Conservation (phyloP, 768 basidiomycete genomes). For the Panaeolus papilionaceus region DNA sequence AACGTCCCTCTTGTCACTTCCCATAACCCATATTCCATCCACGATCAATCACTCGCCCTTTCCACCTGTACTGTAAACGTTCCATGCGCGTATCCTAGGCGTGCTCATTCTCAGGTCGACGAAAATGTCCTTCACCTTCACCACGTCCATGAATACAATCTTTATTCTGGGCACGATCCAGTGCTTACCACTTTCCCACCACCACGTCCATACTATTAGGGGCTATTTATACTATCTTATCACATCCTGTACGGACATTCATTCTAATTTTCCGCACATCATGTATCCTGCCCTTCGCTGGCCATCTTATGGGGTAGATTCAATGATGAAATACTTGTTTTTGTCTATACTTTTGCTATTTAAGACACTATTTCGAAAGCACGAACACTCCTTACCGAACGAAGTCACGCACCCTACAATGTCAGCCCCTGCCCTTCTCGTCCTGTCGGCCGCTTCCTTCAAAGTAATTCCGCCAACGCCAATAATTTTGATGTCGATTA, state of each 20-base stretch:
- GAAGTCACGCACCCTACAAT: constrained; percentile 68
- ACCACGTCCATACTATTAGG: constrained; percentile 13
- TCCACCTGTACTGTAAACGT: not conserved
- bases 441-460: constrained; percentile 62
- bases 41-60: not conserved
- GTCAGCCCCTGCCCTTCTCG: constrained; percentile 76
- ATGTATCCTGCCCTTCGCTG: not conserved
- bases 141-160: constrained; percentile 6
- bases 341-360: not conserved
- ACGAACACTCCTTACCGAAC: constrained; percentile 56
- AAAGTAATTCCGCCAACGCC: constrained; percentile 86
- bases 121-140: constrained; percentile 2
- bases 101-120: not conserved
- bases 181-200: not conserved
- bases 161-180: constrained; percentile 2
- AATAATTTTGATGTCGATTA: constrained; percentile 63
- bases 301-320: constrained; percentile 3
- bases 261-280: not conserved
- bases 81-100: not conserved
- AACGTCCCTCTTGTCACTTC: not conserved
- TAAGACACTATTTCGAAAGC: constrained; percentile 52
- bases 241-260: constrained; percentile 6
- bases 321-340: too few relatives aligned
- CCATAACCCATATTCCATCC: not conserved
- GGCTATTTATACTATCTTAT: constrained; percentile 14